These are phyloP conservation scores for Cucurbitaria berberidis DNA, from an alignment of 2,329 filamentous ascomycete species.

Conservation along the genomic window DNA sequence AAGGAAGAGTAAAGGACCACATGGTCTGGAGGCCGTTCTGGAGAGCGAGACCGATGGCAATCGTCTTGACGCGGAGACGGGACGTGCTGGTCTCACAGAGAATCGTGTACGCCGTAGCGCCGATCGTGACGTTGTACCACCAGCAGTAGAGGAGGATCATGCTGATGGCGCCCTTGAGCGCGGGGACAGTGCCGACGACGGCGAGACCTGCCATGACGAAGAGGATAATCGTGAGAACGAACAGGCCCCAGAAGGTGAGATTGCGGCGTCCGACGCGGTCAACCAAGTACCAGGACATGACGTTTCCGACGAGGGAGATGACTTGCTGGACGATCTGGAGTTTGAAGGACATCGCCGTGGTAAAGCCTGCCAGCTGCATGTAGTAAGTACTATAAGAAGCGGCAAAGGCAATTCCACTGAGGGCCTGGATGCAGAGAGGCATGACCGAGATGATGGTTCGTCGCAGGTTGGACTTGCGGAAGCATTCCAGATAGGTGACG, in stretches of 20 bases:
- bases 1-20: conserved; percentile 50
- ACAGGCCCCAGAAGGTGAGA: conserved; percentile 74
- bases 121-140: conserved; percentile 82
- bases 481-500: conserved; percentile 78
- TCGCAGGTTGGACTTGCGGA: conserved; percentile 75
- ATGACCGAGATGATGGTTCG: conserved; percentile 71
- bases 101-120: conserved; percentile 85
- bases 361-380: conserved; percentile 51
- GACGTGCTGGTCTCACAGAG: conserved; percentile 81
- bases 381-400: conserved; percentile 52
- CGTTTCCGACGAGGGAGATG: conserved; percentile 65
- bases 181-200: conserved; percentile 53
- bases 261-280: conserved; percentile 74
- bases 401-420: conserved; percentile 29
- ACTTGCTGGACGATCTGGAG: conserved; percentile 60
- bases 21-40: conserved; percentile 44
- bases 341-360: conserved; percentile 44
- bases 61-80: conserved; percentile 77
- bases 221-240: conserved; percentile 66
- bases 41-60: conserved; percentile 48
- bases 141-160: conserved; percentile 54
- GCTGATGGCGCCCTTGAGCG: conserved; percentile 56
- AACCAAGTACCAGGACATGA: conserved; percentile 79
- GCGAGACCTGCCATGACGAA: conserved; percentile 58
- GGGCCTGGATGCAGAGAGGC: conserved; percentile 52